Evolutionary conservation across 352 stramenopile genomes (phyloP).

Genomic region (Phytophthora podocarpi): DNA sequence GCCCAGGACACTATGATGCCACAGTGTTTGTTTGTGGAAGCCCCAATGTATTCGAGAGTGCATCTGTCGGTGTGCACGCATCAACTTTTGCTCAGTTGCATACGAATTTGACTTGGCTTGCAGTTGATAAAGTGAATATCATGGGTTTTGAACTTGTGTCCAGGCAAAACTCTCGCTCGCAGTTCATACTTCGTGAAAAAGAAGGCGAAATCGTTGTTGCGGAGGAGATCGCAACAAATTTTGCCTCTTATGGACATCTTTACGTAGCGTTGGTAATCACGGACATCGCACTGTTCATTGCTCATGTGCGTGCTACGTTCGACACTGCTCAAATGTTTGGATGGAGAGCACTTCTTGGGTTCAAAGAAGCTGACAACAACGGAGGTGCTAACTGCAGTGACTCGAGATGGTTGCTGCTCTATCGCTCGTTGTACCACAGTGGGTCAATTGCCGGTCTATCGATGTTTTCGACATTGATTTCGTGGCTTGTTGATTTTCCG

Average conservation of each 20-base stretch:
- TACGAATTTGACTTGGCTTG: constrained; percentile 44
- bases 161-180: constrained; percentile 46
- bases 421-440: constrained; percentile 62
- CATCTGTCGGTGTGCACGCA: constrained; percentile 46
- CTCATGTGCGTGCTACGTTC: constrained; percentile 31
- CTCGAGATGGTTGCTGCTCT: constrained; percentile 53
- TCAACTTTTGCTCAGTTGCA: constrained; percentile 41
- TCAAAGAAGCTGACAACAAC: not conserved
- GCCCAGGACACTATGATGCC: constrained; percentile 25
- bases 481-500: constrained; percentile 54
- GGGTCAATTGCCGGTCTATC: constrained; percentile 42
- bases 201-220: constrained; percentile 23
- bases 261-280: constrained; percentile 49
- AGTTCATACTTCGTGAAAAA: constrained; percentile 35
- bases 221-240: constrained; percentile 48
- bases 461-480: constrained; percentile 47
- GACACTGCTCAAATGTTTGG: constrained; percentile 46
- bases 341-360: constrained; percentile 30
- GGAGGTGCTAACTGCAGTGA: constrained; percentile 11
- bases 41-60: constrained; percentile 45
- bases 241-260: constrained; percentile 57
- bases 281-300: constrained; percentile 44
- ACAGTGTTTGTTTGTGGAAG: constrained; percentile 50
- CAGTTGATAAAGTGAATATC: constrained; percentile 50
- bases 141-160: constrained; percentile 61